Percentiles rank a stretch among this genome's conserved stretches.
These are phyloP conservation scores for Eutreptiella sp. DNA, from an alignment of 208 protist genomes.

Conservation along the genomic window DNA sequence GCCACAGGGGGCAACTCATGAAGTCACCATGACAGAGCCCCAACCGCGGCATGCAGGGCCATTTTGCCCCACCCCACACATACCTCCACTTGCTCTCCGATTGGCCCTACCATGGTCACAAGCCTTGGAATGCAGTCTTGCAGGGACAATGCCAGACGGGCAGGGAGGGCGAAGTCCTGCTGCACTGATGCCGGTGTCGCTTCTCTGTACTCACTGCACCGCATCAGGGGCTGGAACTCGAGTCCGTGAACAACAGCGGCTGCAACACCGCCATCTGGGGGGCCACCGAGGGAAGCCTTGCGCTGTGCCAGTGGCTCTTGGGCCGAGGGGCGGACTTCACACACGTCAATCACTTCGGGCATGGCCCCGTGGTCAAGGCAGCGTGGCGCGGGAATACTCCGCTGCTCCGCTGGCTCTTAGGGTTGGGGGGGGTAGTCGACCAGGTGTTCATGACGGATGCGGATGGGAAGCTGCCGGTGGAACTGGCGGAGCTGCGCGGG, in stretches of 20 bases:
- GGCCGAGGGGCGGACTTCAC: neutral
- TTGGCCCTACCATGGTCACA: no score
- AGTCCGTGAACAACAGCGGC: neutral
- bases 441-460: slow-evolving; percentile 18
- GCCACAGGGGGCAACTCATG: no score
- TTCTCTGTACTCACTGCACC: no score
- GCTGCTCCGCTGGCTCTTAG: neutral
- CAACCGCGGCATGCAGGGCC: no score
- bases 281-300: neutral
- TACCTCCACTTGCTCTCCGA: no score
- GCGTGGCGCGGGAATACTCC: neutral
- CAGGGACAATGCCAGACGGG: no score
- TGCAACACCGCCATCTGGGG: slow-evolving; percentile 4
- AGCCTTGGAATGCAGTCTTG: no score
- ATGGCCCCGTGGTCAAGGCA: slow-evolving; percentile 2
- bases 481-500: neutral
- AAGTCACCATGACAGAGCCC: no score
- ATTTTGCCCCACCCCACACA: no score
- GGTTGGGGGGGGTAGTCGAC: neutral
- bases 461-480: slow-evolving; percentile 6
- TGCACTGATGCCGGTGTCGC: no score
- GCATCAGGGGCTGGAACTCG: slow-evolving; percentile 4
- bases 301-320: neutral
- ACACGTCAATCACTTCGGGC: slow-evolving; percentile 1
- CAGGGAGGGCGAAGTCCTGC: no score